A percentile compares a stretch with the other conserved stretches of the same genome.
Conservation (phyloP, 345 rosid genomes). For the Eucalyptus leucophloia region DNA sequence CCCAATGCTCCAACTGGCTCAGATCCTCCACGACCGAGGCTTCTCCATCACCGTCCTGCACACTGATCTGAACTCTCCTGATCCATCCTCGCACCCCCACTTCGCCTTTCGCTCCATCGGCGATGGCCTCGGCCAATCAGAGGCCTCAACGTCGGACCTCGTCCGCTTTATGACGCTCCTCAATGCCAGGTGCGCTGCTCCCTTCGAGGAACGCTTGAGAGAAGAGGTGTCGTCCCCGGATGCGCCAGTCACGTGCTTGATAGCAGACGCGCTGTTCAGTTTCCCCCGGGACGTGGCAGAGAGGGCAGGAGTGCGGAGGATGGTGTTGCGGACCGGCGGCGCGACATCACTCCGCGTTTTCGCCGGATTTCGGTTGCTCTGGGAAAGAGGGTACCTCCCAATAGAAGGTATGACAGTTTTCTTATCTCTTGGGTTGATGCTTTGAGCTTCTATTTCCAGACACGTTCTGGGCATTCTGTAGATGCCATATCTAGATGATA, state of each 20-base stretch:
- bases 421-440: background rate
- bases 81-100: constrained; percentile 10
- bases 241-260: constrained; percentile 6
- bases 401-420: background rate
- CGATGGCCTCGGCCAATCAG: constrained; percentile 3
- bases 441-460: background rate
- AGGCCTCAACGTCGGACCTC: background rate
- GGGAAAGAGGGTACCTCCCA: constrained; percentile 23
- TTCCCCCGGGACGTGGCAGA: constrained; percentile 14
- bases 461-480: background rate
- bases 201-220: constrained; percentile 11
- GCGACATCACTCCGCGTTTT: constrained; percentile 18
- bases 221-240: background rate
- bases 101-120: constrained; percentile 10
- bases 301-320: constrained; percentile 6
- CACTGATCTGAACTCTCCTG: constrained; percentile 12
- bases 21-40: constrained; percentile 16
- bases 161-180: background rate
- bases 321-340: constrained; percentile 23
- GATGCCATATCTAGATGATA: background rate
- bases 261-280: constrained; percentile 7
- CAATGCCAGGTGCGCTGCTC: background rate
- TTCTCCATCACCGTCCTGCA: constrained; percentile 18
- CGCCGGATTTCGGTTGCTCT: constrained; percentile 12
- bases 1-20: constrained; percentile 27